Base-by-base conservation (phyloP, 495 filamentous ascomycete genomes). In the Aspergillus hancockii region DNA sequence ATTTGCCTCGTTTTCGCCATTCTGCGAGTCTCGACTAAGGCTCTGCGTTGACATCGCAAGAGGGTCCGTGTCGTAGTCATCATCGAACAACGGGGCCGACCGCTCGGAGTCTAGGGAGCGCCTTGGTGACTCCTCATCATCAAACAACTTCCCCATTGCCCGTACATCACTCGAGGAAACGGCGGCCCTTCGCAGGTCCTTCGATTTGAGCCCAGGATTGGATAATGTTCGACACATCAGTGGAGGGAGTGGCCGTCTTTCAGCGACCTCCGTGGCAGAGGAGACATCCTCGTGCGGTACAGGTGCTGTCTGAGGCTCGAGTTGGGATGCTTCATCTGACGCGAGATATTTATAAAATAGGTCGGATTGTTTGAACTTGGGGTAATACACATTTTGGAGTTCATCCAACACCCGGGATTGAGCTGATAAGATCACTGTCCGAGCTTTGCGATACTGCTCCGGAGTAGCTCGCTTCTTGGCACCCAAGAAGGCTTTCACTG, bases 291-390 rank as follows among this genome's bases (percentile, higher is more conserved):
- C 40, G 38, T 55, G 64, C 28, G 50, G 51, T 40, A 60, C 49
- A 47, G 75, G 54, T 40, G 58, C 60, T 25, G 64, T 71, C 12
- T 65, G 66, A n/a, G 63, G 34, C 23, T 45, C 38, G 38, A 69
- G 75, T 52, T 79, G 78, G 0, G 89, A 83, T 22, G 84, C 83
- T 65, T 97, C 92, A 62, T 96, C 92, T 1, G 93, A 90, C 10
- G 94, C 90, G 5, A 98, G 79, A 63, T 91, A 96, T 65, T 99
- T 98, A 80, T 91, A 98, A 69, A 91, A 99, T 0, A 98, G 69
- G 66, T 97, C 92, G 0, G 92, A 96, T 51, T 87, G 88, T 64
- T 91, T 94, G 72, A 99, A 99, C 43, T 86, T 88, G 19, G 87
- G 85, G 59, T 93, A 93, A 65, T 96, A 83, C 34, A 77, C 84